These are phyloP conservation scores for Rhododendron ferrugineum DNA, from an alignment of 148 eudicot species.

Conservation along the genomic window DNA sequence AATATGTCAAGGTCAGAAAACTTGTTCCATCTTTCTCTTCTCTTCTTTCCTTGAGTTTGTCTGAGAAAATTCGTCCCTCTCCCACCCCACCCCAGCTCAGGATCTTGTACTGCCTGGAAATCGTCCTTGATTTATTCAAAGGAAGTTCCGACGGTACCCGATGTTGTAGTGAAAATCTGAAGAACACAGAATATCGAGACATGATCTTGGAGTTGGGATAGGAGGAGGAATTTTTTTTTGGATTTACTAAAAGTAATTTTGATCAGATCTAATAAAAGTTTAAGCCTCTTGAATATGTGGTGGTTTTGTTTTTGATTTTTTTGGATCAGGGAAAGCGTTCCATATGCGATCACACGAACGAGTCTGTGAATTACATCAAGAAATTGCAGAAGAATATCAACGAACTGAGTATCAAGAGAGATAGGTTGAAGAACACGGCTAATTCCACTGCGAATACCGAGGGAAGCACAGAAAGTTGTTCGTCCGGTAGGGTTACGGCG, in stretches of 20 bases:
- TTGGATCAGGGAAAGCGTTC: slow-evolving; percentile 29
- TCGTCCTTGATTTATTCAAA: too few relatives aligned
- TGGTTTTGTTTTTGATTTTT: neutral
- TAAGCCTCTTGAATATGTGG: too few relatives aligned
- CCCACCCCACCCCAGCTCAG: neutral
- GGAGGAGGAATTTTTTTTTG: neutral
- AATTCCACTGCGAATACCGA: neutral
- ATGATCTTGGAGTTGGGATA: neutral
- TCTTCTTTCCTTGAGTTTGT: neutral
- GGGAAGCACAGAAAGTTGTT: neutral
- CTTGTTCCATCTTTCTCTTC: neutral
- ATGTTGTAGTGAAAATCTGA: neutral
- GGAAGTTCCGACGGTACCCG: too few relatives aligned
- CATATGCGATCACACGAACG: slow-evolving; percentile 28
- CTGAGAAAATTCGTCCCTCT: neutral
- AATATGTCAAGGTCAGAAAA: slow-evolving; percentile 47
- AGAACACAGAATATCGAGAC: neutral
- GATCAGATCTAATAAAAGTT: neutral
- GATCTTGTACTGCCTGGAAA: neutral
- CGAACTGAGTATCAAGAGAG: slow-evolving; percentile 19
- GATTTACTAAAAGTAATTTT: neutral
- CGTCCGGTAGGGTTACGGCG: slow-evolving; percentile 8
- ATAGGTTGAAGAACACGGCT: slow-evolving; percentile 8
- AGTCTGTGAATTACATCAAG: slow-evolving; percentile 28
- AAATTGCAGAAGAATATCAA: slow-evolving; percentile 17